Evolutionary conservation across 176 grass and related monocot genomes (phyloP).

Genomic region (Melocanna baccifera): DNA sequence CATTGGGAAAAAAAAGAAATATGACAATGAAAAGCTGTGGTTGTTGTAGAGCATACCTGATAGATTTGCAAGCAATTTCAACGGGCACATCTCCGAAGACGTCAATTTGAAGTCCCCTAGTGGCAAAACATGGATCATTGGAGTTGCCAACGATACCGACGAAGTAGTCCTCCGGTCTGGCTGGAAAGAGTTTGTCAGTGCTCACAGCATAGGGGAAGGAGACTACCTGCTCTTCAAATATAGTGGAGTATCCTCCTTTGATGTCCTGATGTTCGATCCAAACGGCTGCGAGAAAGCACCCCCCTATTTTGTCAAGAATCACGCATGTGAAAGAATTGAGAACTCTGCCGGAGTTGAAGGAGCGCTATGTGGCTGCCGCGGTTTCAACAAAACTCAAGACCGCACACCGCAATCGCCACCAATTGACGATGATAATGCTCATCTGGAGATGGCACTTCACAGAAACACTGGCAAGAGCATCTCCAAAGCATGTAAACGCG

Average conservation of each 20-base stretch:
- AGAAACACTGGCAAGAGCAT: background rate
- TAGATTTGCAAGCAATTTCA: conserved; percentile 44
- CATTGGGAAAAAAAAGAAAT: background rate
- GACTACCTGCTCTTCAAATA: conserved; percentile 43
- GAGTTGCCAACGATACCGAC: background rate
- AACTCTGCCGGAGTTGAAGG: background rate
- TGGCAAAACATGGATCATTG: conserved; percentile 26
- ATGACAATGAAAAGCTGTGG: background rate
- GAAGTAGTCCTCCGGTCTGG: conserved; percentile 19
- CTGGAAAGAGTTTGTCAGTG: conserved; percentile 35
- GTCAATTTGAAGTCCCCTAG: conserved; percentile 26
- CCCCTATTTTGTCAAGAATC: background rate
- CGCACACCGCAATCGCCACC: background rate
- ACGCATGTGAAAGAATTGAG: background rate
- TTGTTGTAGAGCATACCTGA: conserved; percentile 25
- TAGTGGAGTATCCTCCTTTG: conserved; percentile 35
- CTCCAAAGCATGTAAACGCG: background rate
- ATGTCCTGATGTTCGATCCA: conserved; percentile 37
- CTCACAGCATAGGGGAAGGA: conserved; percentile 4
- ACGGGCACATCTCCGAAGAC: conserved; percentile 29
- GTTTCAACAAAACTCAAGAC: background rate
- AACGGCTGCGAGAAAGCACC: conserved; percentile 23
- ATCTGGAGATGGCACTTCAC: conserved; percentile 2
- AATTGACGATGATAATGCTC: background rate
- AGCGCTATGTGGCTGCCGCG: background rate